These are phyloP conservation scores for Termitomyces sp. DNA, from an alignment of 768 basidiomycete species.

Conservation along the genomic window DNA sequence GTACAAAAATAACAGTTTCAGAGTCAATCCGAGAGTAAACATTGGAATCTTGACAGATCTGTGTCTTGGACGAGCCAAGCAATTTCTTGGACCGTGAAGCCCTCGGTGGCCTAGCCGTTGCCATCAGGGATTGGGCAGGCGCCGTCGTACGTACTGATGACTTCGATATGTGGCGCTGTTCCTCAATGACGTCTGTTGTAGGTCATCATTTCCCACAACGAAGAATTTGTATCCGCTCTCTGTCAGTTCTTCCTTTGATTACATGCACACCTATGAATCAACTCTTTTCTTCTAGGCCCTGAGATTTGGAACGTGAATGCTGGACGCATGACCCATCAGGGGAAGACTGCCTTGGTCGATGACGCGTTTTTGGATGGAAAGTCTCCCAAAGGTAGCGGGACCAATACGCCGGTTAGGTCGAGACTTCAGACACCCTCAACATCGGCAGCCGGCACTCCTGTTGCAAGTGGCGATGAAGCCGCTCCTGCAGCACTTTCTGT, in stretches of 20 bases:
- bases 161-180: conserved; percentile 11
- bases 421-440: conserved; percentile 67
- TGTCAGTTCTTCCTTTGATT: conserved; percentile 48
- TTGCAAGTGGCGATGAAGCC: conserved; percentile 76
- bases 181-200: conserved; percentile 23
- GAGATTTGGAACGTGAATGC: conserved; percentile 95
- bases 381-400: conserved; percentile 67
- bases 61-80: conserved; percentile 86
- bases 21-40: neutral
- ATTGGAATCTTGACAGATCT: conserved; percentile 42
- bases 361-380: conserved; percentile 75
- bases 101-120: conserved; percentile 89
- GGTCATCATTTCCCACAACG: conserved; percentile 97
- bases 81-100: conserved; percentile 98
- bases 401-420: conserved; percentile 71
- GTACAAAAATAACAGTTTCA: conserved; percentile 33
- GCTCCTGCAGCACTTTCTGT: conserved; percentile 29
- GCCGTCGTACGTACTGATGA: conserved; percentile 60
- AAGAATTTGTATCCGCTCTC: conserved; percentile 80
- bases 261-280: conserved; percentile 6
- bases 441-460: conserved; percentile 73
- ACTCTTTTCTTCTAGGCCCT: conserved; percentile 48
- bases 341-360: conserved; percentile 83
- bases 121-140: conserved; percentile 93
- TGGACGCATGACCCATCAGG: conserved; percentile 83